phyloP scores from a whole-genome alignment of 2,329 filamentous ascomycete genomes.

The Purpureocillium lavendulum region DNA sequence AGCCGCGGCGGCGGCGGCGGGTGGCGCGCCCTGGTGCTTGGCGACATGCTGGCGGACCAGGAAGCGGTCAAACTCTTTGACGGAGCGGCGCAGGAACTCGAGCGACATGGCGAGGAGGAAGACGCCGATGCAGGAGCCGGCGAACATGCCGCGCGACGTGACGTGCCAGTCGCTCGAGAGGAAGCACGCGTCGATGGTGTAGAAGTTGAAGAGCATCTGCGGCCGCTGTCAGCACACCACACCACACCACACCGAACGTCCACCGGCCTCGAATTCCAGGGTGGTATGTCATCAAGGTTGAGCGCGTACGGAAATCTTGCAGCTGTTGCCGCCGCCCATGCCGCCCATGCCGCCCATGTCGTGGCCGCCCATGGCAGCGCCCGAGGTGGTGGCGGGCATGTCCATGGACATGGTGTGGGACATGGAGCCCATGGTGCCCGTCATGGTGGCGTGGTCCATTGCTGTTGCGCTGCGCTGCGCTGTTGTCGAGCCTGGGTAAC shows the following conservation, averaged over 20 bases:
- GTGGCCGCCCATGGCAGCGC: constrained; percentile 2
- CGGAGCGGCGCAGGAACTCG: constrained; percentile 61
- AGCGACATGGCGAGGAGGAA: constrained; percentile 65
- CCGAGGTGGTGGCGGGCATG: constrained; percentile 4
- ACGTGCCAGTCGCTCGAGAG: constrained; percentile 63
- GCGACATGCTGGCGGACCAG: constrained; percentile 45
- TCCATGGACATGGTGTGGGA: constrained; percentile 4
- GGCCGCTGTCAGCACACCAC: neutral
- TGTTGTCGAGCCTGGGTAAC: too few species aligned
- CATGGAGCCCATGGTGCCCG: neutral
- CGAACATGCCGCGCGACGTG: constrained; percentile 62
- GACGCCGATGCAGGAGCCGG: constrained; percentile 71
- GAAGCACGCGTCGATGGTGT: constrained; percentile 64
- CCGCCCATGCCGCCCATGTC: constrained; percentile 13
- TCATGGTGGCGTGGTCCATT: neutral
- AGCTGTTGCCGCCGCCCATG: constrained; percentile 20
- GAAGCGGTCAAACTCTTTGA: constrained; percentile 65
- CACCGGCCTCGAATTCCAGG: too few species aligned
- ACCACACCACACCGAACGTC: too few species aligned
- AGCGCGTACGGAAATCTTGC: constrained; percentile 31
- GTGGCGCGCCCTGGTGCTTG: constrained; percentile 15
- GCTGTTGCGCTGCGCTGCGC: too few species aligned
- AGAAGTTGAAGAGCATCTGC: constrained; percentile 77
- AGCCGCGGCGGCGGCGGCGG: constrained; percentile 6
- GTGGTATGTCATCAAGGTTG: too few species aligned